phyloP scores from a whole-genome alignment of 495 filamentous ascomycete genomes.

The Penicillium steckii region DNA sequence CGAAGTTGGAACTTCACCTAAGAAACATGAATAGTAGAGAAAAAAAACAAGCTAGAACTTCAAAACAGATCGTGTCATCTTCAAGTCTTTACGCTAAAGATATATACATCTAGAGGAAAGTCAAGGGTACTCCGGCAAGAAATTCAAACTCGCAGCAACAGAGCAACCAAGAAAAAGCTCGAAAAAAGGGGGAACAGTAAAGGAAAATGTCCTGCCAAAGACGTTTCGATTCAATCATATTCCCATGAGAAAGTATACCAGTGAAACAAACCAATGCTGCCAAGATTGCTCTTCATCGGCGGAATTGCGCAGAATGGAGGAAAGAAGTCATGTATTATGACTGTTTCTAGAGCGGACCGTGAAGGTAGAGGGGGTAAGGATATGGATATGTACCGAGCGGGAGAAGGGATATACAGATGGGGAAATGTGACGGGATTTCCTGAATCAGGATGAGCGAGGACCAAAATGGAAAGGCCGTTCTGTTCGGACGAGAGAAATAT shows the following conservation, averaged over 20 bases:
- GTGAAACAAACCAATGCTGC: too few relatives aligned
- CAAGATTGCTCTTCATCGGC: too few relatives aligned
- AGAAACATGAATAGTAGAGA: too few relatives aligned
- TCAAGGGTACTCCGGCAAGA: background rate
- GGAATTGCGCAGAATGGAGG: too few relatives aligned
- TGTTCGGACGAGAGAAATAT: background rate
- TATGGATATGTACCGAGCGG: constrained; percentile 12
- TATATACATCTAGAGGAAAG: constrained; percentile 21
- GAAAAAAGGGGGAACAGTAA: background rate
- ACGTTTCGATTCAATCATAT: background rate
- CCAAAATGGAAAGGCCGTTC: background rate
- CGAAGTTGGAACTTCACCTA: too few relatives aligned
- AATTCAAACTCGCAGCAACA: background rate
- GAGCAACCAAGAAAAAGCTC: background rate
- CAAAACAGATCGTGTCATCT: constrained; percentile 15
- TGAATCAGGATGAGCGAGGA: background rate
- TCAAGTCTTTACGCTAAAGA: constrained; percentile 18
- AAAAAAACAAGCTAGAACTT: background rate
- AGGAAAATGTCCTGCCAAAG: background rate
- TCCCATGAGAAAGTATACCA: background rate
- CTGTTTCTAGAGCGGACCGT: background rate
- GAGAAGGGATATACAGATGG: constrained; percentile 2
- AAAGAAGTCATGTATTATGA: background rate
- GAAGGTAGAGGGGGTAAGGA: background rate
- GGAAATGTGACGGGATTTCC: background rate